Base-by-base conservation (phyloP, 306 rosid species). In the Pyrus bretschneideri region DNA sequence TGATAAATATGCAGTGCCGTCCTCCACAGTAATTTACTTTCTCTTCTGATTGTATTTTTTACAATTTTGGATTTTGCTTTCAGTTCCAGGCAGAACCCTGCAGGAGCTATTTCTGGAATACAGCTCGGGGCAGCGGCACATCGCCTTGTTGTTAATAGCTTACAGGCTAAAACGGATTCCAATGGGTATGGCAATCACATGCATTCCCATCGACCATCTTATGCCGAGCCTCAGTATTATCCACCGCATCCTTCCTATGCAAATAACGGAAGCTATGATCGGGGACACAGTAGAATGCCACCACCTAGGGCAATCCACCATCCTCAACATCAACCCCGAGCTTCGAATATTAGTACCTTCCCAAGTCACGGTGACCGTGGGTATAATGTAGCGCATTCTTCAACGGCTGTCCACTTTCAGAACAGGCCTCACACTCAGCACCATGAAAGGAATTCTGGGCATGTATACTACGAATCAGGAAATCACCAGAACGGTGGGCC, bases 101-200 rank as follows among this genome's bases (percentile, higher is more conserved):
- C 89, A 1, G 97, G 97, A 58, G 40, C 86, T 9, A 58, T 82
- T 59, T 87, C 91, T 69, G 96, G 98, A 27, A 85, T 76, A 73
- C 88, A 86, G 75, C 88, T 89, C 11, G 96, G 93, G 59, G 90
- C 82, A 2, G 91, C 93, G 0, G 95, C 95, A 30, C 95, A 74
- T 67, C 89, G 97, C 45, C 88, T 93, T 9, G 78, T 91, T 46
- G 81, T 42, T 19, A 93, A 88, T 82, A 88, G 93, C 68, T 80
- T 93, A 73, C 93, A 81, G 60, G 76, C 4, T 23, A 93, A 77
- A 79, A 77, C 18, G 9, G 86, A 78, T 46, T 29, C 9, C 52
- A 85, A 86, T 76, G 90, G 87, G 27, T 68, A 81, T 66, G 78
- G 40, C 21, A 68, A 80, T 79, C 80, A 62, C 4, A 80, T 25